Evolutionary conservation across 257 asterid species (phyloP).

Genomic region (Solanum microdontum): DNA sequence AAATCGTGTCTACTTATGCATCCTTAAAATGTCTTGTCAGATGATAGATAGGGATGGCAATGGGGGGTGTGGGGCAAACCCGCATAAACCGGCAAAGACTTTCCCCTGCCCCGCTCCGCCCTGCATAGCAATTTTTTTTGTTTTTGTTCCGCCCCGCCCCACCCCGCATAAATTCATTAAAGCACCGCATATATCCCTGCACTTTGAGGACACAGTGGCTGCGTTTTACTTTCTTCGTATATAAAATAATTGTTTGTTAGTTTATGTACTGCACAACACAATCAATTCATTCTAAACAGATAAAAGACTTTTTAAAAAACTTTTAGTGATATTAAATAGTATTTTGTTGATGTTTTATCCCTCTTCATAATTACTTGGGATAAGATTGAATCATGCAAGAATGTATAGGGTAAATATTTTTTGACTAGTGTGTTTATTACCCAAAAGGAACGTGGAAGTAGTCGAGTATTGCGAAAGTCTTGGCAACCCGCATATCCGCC

Average conservation of each 20-base stretch:
- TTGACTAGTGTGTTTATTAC: neutral
- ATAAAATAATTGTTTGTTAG: neutral
- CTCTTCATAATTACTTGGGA: neutral
- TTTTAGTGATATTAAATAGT: neutral
- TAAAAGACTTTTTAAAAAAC: neutral
- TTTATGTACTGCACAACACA: neutral
- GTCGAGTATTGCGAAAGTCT: neutral
- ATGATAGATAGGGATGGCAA: neutral
- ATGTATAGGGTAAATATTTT: neutral
- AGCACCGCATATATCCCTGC: neutral
- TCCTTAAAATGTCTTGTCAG: neutral
- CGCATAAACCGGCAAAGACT: neutral
- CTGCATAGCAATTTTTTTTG: neutral
- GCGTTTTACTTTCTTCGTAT: neutral
- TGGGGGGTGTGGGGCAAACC: neutral
- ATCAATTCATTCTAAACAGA: neutral
- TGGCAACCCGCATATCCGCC: constrained; percentile 28
- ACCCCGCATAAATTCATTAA: neutral
- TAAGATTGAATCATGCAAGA: neutral
- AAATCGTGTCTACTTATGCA: neutral
- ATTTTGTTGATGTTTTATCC: neutral
- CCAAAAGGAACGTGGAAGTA: neutral
- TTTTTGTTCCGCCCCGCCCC: neutral
- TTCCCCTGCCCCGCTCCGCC: neutral
- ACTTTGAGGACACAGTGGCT: neutral